Evolutionary conservation across 768 basidiomycete genomes (phyloP).

Genomic region (Kwoniella pini): DNA sequence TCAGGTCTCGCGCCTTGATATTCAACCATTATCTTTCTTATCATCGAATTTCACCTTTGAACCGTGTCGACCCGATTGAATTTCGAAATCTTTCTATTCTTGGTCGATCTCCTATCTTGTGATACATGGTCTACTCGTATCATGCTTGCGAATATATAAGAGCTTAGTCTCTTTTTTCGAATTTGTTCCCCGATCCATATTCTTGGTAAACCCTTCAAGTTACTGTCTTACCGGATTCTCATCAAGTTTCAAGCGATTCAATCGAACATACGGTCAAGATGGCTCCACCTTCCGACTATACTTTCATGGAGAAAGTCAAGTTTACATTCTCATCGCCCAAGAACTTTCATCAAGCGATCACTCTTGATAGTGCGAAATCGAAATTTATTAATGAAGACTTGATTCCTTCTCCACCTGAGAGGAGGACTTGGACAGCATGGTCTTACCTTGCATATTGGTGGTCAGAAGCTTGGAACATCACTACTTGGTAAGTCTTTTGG

Average conservation of each 20-base stretch:
- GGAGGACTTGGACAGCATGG: constrained; percentile 18
- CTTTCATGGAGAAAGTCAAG: constrained; percentile 20
- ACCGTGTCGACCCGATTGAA: no score
- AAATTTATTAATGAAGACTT: constrained; percentile 25
- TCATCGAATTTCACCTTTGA: no score
- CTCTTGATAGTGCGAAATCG: constrained; percentile 22
- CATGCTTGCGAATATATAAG: no score
- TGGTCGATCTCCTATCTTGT: no score
- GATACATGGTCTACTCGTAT: no score
- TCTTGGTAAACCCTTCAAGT: not conserved
- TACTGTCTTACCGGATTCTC: not conserved
- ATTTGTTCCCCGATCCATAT: no score
- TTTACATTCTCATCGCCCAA: constrained; percentile 22
- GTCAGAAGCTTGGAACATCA: constrained; percentile 15
- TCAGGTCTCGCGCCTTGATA: no score
- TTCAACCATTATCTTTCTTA: no score
- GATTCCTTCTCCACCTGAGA: constrained; percentile 19
- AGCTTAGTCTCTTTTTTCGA: no score
- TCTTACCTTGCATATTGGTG: constrained; percentile 22
- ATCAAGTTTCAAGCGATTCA: not conserved
- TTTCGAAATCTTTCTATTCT: no score
- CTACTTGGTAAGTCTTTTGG: constrained; percentile 11
- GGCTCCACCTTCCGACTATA: constrained; percentile 22
- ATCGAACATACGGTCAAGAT: not conserved
- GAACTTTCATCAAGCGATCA: constrained; percentile 21